A percentile compares a stretch with the other conserved stretches of the same genome.
These are phyloP conservation scores for Hyparrhenia diplandra DNA, from an alignment of 176 grass and related monocot species.

Conservation along the genomic window DNA sequence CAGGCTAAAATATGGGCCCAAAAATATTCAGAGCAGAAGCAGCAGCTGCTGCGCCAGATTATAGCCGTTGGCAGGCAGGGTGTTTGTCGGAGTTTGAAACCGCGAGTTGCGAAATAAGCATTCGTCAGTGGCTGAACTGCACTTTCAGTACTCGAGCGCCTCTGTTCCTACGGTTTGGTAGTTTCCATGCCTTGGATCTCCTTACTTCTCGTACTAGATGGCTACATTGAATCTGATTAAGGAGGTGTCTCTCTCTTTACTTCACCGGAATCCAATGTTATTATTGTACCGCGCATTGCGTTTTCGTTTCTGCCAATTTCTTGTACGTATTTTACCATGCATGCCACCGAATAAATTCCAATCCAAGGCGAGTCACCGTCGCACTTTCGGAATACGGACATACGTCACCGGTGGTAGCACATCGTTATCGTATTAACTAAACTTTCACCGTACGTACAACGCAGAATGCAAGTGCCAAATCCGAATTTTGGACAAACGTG, in stretches of 20 bases:
- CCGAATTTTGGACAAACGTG: not conserved
- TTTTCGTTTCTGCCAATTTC: not conserved
- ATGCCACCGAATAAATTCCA: not conserved
- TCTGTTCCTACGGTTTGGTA: no score
- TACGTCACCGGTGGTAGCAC: not conserved
- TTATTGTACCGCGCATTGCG: not conserved
- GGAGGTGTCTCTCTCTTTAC: not conserved
- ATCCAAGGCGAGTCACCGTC: not conserved
- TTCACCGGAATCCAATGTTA: not conserved
- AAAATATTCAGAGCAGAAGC: conserved; percentile 8
- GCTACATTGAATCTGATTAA: not conserved
- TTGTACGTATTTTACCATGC: not conserved
- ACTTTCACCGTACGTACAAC: not conserved
- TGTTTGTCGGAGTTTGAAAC: not conserved
- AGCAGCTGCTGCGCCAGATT: not conserved
- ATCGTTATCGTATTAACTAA: not conserved
- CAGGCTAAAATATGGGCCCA: no score
- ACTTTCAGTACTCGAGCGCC: no score
- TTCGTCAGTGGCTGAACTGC: not conserved
- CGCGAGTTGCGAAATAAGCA: not conserved
- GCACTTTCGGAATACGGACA: not conserved
- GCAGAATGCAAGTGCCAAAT: not conserved
- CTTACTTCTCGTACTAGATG: no score
- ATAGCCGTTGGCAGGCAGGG: conserved; percentile 33
- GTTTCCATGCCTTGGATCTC: no score